Conservation (phyloP, 2,329 filamentous ascomycete genomes). For the Tolypocladium album region DNA sequence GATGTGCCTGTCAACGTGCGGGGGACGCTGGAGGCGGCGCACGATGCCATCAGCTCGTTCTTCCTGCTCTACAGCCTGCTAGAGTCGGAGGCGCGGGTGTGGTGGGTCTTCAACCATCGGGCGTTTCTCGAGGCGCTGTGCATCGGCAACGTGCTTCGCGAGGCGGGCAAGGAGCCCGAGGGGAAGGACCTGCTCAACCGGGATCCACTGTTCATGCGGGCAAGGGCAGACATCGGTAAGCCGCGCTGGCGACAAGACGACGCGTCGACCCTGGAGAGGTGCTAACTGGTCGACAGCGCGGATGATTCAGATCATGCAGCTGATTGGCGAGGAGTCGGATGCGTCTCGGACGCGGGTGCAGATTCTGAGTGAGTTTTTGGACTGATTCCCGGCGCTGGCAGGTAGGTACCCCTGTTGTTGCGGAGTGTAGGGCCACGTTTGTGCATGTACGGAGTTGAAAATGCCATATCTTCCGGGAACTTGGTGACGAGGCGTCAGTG, state of each 20-base stretch:
- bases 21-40: conserved; percentile 62
- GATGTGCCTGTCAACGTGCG: conserved; percentile 55
- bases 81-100: conserved; percentile 61
- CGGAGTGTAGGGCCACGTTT: neutral
- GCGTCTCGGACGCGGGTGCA: conserved; percentile 49
- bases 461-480: neutral
- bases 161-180: conserved; percentile 34
- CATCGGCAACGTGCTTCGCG: conserved; percentile 49
- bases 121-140: conserved; percentile 68
- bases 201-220: conserved; percentile 50
- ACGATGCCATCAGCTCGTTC: conserved; percentile 64
- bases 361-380: conserved; percentile 45
- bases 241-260: neutral
- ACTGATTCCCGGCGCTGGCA: neutral
- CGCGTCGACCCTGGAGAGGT: neutral
- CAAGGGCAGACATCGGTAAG: conserved; percentile 50
- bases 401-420: neutral
- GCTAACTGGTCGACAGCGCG: conserved; percentile 26
- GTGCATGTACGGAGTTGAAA: neutral
- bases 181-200: conserved; percentile 33
- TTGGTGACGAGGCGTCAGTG: neutral
- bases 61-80: conserved; percentile 63
- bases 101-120: conserved; percentile 78
- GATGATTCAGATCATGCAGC: conserved; percentile 55
- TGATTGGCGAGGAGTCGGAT: conserved; percentile 47